Conservation (phyloP, 495 filamentous ascomycete species). For the Penicillium chermesinum region DNA sequence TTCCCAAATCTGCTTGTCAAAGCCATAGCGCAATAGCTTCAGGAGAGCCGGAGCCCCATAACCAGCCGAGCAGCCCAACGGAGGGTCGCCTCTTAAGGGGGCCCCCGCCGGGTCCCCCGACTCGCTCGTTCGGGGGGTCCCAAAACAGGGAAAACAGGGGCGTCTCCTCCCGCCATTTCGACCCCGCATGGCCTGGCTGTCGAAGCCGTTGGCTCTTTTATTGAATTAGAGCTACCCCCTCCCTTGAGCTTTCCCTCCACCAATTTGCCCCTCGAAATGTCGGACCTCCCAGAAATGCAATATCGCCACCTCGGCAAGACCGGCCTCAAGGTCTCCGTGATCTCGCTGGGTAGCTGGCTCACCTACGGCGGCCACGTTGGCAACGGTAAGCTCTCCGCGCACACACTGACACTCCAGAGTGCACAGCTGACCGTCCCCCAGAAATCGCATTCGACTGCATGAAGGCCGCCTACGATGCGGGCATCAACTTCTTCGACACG, state of each 20-base stretch:
- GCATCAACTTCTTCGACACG: slow-evolving; percentile 69
- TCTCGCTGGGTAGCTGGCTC: slow-evolving; percentile 70
- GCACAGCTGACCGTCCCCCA: slow-evolving; percentile 18
- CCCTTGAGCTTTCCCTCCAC: neutral
- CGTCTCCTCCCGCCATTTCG: neutral
- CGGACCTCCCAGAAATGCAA: slow-evolving; percentile 57
- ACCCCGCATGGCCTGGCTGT: neutral
- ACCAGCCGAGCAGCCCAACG: neutral
- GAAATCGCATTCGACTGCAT: slow-evolving; percentile 63
- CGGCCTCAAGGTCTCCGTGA: slow-evolving; percentile 69
- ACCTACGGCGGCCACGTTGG: slow-evolving; percentile 76
- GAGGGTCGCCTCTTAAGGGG: no score
- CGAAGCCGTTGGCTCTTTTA: neutral
- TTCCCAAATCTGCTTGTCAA: neutral
- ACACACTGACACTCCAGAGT: no score
- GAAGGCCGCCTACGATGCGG: slow-evolving; percentile 70
- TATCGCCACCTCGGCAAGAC: slow-evolving; percentile 72
- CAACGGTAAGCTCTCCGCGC: slow-evolving; percentile 51
- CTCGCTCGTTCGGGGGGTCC: slow-evolving; percentile 6
- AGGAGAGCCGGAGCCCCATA: neutral
- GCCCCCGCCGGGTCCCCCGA: neutral
- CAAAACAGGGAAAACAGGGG: slow-evolving; percentile 2
- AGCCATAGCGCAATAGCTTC: neutral
- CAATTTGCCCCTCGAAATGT: slow-evolving; percentile 15
- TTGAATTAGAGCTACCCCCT: neutral